Evolutionary conservation across 129 eudicot genomes (phyloP), one percentile per base, ranked within the genome.

Genomic region (Glebionis coronaria): DNA sequence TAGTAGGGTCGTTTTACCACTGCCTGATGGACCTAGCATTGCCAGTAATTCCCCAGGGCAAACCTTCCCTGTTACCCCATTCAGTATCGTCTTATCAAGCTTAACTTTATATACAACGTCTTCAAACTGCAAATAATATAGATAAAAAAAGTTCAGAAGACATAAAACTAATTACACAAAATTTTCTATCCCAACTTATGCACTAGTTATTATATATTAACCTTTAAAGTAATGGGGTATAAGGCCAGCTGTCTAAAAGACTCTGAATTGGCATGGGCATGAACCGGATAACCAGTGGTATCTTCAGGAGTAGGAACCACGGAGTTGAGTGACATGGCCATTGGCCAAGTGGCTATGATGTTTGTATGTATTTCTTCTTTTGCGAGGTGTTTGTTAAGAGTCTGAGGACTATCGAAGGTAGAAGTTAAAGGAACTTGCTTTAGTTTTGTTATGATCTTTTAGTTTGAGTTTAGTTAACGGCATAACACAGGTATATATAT

Each of bases 21-120:
- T 94, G 61, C 99, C 99, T 4, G 99, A 94, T 55, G 99, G 99
- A 14, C 99, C 99, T 16, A 94, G 63, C 99, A 94, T 94, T 13
- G 95, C 99, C 18, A 94, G 83, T 56, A 94, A 82, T 77, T 94
- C 99, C 56, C 99, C 99, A 0, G 99, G 99, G 67, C 73, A 81
- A 20, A 87, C 99, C 74, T 73, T 81, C 18, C 99, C 97, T 3
- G 95, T 86, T 61, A 94, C 79, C 44, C 99, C 97, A 72, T 94
- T 94, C 42, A 94, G 81, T 53, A 94, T 94, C 15, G 84, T 82
- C 76, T 89, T 94, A 69, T 94, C 82, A 20, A 64, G 12, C 40
- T 68, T 84, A 42, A 94, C 88, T 70, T 89, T 94, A 78, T 86
- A 94, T 28, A 89, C 99, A 4, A 94, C 69, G 65, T 94, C 99